phyloP scores from a whole-genome alignment of 2,329 filamentous ascomycete genomes.

The Bipolaris zeicola region DNA sequence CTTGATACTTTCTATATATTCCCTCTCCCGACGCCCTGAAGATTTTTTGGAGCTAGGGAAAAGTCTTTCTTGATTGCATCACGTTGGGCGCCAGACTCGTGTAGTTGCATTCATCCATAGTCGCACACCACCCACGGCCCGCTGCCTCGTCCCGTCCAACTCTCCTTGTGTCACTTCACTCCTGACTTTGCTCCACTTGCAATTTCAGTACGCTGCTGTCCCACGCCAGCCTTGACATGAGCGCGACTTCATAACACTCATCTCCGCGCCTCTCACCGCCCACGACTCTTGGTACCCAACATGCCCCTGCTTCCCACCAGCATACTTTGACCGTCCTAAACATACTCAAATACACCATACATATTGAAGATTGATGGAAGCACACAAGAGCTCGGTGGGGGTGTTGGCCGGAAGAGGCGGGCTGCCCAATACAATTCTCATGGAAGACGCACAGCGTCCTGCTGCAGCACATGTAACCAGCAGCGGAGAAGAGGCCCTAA shows the following conservation, averaged over 20 bases:
- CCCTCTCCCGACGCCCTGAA: slow-evolving; percentile 21
- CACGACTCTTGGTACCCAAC: slow-evolving; percentile 29
- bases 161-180: slow-evolving; percentile 28
- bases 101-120: slow-evolving; percentile 29
- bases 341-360: slow-evolving; percentile 10
- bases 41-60: slow-evolving; percentile 36
- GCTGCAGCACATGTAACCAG: slow-evolving; percentile 26
- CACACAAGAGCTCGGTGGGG: slow-evolving; percentile 36
- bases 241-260: slow-evolving; percentile 26
- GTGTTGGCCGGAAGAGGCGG: slow-evolving; percentile 40
- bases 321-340: slow-evolving; percentile 13
- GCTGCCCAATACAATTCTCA: slow-evolving; percentile 24
- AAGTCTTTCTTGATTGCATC: slow-evolving; percentile 26
- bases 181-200: slow-evolving; percentile 18
- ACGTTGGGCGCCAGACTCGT: slow-evolving; percentile 35
- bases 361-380: slow-evolving; percentile 33
- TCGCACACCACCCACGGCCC: slow-evolving; percentile 28
- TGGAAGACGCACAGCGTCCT: slow-evolving; percentile 25
- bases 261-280: slow-evolving; percentile 37
- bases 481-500: slow-evolving; percentile 70
- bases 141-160: slow-evolving; percentile 23
- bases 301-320: slow-evolving; percentile 30
- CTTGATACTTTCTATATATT: slow-evolving; percentile 25
- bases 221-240: slow-evolving; percentile 22
- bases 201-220: slow-evolving; percentile 13